A percentile compares a stretch with the other conserved stretches of the same genome.
Evolutionary conservation across 2,329 filamentous ascomycete species (phyloP).

Genomic region (Pestalotiopsis sp.): DNA sequence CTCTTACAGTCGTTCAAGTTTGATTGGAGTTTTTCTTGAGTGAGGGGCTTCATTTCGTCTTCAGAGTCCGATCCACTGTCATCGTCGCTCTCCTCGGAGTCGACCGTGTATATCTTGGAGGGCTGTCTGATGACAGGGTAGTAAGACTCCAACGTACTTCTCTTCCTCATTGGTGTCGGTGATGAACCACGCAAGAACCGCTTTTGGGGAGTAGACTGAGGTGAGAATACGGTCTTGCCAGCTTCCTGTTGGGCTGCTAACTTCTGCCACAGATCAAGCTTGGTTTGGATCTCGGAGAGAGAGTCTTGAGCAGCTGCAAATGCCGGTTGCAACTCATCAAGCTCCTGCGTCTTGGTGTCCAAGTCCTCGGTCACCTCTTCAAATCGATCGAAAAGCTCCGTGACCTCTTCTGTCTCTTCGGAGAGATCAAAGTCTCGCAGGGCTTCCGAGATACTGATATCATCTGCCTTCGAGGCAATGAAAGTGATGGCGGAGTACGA

Average conservation of each 20-base stretch:
- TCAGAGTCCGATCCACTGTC: background rate
- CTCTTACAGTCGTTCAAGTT: too few species aligned
- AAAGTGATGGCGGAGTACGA: slow-evolving; percentile 55
- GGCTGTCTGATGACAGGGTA: background rate
- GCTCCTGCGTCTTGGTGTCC: background rate
- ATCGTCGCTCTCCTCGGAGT: background rate
- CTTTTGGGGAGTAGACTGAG: slow-evolving; percentile 5
- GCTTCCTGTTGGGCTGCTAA: background rate
- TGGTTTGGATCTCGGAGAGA: slow-evolving; percentile 39
- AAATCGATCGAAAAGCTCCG: slow-evolving; percentile 19
- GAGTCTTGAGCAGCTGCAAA: slow-evolving; percentile 52
- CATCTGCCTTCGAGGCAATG: slow-evolving; percentile 31
- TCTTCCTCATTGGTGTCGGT: slow-evolving; percentile 21
- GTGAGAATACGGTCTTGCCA: background rate
- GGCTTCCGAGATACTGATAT: slow-evolving; percentile 22
- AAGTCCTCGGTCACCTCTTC: background rate
- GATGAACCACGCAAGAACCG: background rate
- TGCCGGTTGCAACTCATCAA: background rate
- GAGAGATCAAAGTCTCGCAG: slow-evolving; percentile 36
- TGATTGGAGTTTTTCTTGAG: background rate
- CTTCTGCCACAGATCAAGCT: slow-evolving; percentile 17
- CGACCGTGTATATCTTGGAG: background rate
- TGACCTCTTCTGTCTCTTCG: slow-evolving; percentile 34
- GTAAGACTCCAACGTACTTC: slow-evolving; percentile 8
- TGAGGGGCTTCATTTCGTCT: background rate